These are phyloP conservation scores for Penicillium salamii DNA, from an alignment of 495 filamentous ascomycete genomes.

Conservation along the genomic window DNA sequence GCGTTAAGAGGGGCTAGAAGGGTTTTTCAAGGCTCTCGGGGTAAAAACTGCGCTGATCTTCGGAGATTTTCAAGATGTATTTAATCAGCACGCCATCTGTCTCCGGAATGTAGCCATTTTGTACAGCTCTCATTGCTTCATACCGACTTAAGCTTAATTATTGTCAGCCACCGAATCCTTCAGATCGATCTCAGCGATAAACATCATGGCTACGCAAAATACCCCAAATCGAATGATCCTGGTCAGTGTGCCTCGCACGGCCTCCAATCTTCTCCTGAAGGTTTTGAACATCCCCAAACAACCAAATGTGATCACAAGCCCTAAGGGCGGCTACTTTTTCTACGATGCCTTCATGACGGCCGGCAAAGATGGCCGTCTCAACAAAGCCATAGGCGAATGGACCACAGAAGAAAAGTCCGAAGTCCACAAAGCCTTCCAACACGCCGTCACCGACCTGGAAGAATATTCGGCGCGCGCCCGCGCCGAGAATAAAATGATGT, in stretches of 20 bases:
- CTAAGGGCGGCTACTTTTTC: slow-evolving; percentile 42
- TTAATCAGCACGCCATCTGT: slow-evolving; percentile 6
- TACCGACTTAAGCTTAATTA: slow-evolving; percentile 6
- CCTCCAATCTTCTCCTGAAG: slow-evolving; percentile 39
- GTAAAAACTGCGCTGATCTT: neutral
- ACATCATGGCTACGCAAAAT: neutral
- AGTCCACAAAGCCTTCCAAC: slow-evolving; percentile 13
- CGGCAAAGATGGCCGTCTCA: neutral
- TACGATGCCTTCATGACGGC: slow-evolving; percentile 15
- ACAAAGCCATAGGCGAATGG: slow-evolving; percentile 27
- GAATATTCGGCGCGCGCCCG: slow-evolving; percentile 18
- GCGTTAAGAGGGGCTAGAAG: no score
- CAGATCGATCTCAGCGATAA: neutral
- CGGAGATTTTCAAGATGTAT: neutral
- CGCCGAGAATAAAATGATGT: slow-evolving; percentile 28
- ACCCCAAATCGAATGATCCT: slow-evolving; percentile 9
- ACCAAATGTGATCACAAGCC: slow-evolving; percentile 21
- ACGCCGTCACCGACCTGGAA: slow-evolving; percentile 25
- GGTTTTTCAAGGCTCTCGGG: no score
- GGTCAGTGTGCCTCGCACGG: slow-evolving; percentile 40
- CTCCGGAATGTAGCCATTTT: slow-evolving; percentile 2
- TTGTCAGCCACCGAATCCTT: neutral
- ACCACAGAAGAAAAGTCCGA: slow-evolving; percentile 13
- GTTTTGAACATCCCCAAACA: slow-evolving; percentile 39
- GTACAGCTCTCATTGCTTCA: neutral